Conservation (phyloP, 176 grass and related monocot species). For the Eragrostis nindensis region DNA sequence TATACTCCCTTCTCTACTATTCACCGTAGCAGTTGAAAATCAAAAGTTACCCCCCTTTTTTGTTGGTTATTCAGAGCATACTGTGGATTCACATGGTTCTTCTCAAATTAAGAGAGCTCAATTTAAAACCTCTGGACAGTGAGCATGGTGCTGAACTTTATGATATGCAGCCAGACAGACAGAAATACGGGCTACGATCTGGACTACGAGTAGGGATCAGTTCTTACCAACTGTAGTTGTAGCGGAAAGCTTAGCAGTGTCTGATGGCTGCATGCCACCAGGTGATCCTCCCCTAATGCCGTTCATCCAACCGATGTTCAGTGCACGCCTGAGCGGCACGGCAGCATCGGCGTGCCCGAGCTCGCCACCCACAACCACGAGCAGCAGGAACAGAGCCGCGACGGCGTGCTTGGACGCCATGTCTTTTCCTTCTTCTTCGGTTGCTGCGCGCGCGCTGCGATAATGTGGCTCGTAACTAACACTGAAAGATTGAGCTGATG, state of each 20-base stretch:
- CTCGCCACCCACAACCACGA: background rate
- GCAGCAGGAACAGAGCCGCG: background rate
- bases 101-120: too few relatives aligned
- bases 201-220: background rate
- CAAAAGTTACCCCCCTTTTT: too few relatives aligned
- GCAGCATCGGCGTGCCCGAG: background rate
- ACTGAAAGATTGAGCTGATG: too few relatives aligned
- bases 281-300: conserved; percentile 20
- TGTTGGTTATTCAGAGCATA: background rate
- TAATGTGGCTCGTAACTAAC: too few relatives aligned
- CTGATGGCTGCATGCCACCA: conserved; percentile 17
- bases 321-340: background rate
- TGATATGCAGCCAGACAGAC: too few relatives aligned
- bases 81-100: background rate
- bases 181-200: background rate
- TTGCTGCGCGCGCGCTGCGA: background rate
- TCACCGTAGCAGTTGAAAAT: background rate
- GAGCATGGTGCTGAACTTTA: too few relatives aligned
- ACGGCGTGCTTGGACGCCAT: background rate
- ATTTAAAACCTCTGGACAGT: too few relatives aligned
- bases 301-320: conserved; percentile 7
- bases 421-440: background rate
- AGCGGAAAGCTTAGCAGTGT: background rate
- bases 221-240: conserved; percentile 5
- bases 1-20: background rate